Percentiles rank a stretch among this genome's conserved stretches.
phyloP scores from a whole-genome alignment of 768 basidiomycete species.

The Agaricus blazei region DNA sequence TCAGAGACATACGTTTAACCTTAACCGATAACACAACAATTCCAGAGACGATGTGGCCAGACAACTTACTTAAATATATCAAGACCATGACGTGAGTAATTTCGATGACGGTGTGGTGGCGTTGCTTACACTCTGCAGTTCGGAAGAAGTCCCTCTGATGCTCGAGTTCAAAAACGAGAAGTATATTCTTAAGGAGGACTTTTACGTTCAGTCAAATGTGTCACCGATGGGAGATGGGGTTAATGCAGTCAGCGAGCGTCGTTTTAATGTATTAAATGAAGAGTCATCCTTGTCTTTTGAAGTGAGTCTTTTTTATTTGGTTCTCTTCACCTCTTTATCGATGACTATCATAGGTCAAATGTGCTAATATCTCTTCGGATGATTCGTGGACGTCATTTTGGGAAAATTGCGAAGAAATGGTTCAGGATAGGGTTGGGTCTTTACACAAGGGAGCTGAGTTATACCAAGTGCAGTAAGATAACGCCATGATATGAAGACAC shows the following conservation, averaged over 20 bases:
- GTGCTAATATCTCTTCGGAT: conserved; percentile 8
- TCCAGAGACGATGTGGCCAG: conserved; percentile 10
- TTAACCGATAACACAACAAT: neutral
- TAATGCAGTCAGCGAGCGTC: conserved; percentile 10
- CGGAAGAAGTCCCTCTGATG: conserved; percentile 1
- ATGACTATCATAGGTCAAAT: conserved; percentile 6
- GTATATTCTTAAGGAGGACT: conserved; percentile 9
- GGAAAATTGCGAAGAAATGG: conserved; percentile 13
- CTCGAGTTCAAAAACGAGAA: neutral
- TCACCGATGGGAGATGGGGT: neutral
- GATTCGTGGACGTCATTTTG: conserved; percentile 14
- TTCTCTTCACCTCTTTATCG: neutral
- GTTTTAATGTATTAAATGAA: conserved; percentile 8
- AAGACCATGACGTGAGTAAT: neutral
- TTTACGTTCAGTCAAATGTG: conserved; percentile 1
- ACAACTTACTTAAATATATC: conserved; percentile 4
- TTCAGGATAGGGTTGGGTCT: neutral
- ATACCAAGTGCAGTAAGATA: neutral
- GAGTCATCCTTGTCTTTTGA: conserved; percentile 12
- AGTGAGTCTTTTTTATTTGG: neutral
- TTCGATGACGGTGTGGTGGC: neutral
- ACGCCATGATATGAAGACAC: neutral
- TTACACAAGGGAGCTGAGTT: neutral
- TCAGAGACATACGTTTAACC: conserved; percentile 8
- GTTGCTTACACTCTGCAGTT: neutral